These are phyloP conservation scores for Auriscalpium vulgare DNA, from an alignment of 768 basidiomycete species.

Conservation along the genomic window DNA sequence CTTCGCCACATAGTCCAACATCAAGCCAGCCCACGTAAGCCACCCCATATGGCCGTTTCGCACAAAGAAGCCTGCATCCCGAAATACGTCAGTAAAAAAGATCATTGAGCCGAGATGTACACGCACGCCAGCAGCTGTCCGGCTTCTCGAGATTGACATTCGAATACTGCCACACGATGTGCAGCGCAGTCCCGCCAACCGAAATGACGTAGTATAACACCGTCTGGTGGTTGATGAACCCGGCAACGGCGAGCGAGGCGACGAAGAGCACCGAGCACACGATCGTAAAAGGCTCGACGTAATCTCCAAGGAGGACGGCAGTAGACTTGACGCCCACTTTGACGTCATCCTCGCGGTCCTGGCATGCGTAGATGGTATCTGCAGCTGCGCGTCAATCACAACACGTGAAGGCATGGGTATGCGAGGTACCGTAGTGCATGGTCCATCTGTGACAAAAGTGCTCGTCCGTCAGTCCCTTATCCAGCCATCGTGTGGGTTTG, in stretches of 20 bases:
- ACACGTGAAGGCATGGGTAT: neutral
- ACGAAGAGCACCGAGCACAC: slow-evolving; percentile 47
- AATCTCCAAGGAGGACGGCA: slow-evolving; percentile 61
- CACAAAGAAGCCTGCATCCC: slow-evolving; percentile 8
- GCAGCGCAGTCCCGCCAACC: slow-evolving; percentile 15
- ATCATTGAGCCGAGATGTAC: neutral
- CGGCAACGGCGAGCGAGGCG: slow-evolving; percentile 42
- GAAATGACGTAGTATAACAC: slow-evolving; percentile 15
- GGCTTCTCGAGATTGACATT: slow-evolving; percentile 16
- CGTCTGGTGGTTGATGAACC: slow-evolving; percentile 31
- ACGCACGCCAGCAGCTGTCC: slow-evolving; percentile 15
- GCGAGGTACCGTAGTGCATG: slow-evolving; percentile 31
- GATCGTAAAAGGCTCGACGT: slow-evolving; percentile 50
- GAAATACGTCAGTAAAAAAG: neutral
- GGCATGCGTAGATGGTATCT: slow-evolving; percentile 71
- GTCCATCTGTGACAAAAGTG: slow-evolving; percentile 31
- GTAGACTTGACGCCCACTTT: slow-evolving; percentile 68
- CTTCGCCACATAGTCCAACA: slow-evolving; percentile 16
- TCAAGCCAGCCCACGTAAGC: slow-evolving; percentile 16
- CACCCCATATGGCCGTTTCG: slow-evolving; percentile 16
- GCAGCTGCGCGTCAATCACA: neutral
- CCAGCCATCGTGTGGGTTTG: neutral
- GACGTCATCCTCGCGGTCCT: slow-evolving; percentile 69
- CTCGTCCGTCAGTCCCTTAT: slow-evolving; percentile 18
- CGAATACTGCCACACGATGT: slow-evolving; percentile 19